phyloP scores from a whole-genome alignment of 2,329 filamentous ascomycete genomes.

The Elsinoe australis region DNA sequence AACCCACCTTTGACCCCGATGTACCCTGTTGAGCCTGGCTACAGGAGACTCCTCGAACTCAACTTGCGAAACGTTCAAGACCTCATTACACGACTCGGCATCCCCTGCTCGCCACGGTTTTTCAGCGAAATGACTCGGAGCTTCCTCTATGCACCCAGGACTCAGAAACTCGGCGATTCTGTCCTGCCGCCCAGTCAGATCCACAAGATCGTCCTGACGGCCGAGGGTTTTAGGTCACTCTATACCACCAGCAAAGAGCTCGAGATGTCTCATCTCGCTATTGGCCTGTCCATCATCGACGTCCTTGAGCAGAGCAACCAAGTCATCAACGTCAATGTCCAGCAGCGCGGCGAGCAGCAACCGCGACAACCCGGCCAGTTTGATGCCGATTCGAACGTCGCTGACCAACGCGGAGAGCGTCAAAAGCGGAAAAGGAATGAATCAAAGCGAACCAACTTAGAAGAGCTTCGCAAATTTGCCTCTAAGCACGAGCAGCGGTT shows the following conservation, averaged over 20 bases:
- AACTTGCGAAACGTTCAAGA: conserved; percentile 59
- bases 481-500: conserved; percentile 78
- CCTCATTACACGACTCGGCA: conserved; percentile 48
- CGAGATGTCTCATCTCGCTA: conserved; percentile 19
- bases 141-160: conserved; percentile 19
- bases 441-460: conserved; percentile 30
- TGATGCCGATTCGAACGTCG: neutral
- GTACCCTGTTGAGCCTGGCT: conserved; percentile 19
- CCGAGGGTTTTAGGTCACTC: conserved; percentile 19
- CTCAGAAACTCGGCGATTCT: conserved; percentile 18
- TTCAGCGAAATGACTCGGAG: conserved; percentile 17
- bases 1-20: conserved; percentile 12
- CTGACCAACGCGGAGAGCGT: neutral
- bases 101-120: conserved; percentile 17
- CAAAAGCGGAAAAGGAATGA: neutral
- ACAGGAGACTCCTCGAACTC: conserved; percentile 39
- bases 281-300: conserved; percentile 15
- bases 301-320: conserved; percentile 4
- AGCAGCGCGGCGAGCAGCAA: neutral
- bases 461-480: conserved; percentile 48
- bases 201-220: conserved; percentile 19
- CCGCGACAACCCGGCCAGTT: neutral
- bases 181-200: conserved; percentile 18
- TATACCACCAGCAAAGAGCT: conserved; percentile 19
- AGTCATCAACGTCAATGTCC: neutral